Conservation (phyloP, 495 filamentous ascomycete genomes). For the Penicillium ochrochloron region DNA sequence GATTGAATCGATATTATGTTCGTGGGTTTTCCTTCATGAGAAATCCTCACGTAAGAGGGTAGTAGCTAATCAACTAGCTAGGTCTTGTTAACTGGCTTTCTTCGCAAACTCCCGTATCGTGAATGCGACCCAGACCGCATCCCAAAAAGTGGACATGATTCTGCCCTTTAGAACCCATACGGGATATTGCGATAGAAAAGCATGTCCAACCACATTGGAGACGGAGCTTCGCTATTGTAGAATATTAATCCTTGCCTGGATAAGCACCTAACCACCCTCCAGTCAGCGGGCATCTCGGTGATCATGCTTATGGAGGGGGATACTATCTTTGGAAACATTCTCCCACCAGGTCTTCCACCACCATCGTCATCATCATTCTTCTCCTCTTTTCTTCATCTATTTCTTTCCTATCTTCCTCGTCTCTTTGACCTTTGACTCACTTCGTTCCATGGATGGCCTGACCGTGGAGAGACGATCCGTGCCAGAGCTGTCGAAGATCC, state of each 20-base stretch:
- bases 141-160: neutral
- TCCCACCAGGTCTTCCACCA: neutral
- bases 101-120: neutral
- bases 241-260: conserved; percentile 1
- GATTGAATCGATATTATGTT: neutral
- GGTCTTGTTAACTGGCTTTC: neutral
- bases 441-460: conserved; percentile 17
- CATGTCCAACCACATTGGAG: conserved; percentile 14
- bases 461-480: conserved; percentile 19
- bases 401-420: neutral
- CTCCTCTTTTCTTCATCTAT: neutral
- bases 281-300: neutral
- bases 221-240: neutral
- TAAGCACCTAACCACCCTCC: conserved; percentile 5
- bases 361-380: neutral
- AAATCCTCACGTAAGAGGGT: neutral
- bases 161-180: neutral
- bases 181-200: conserved; percentile 11
- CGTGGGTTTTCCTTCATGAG: neutral
- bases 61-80: neutral
- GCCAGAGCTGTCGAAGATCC: conserved; percentile 22
- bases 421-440: conserved; percentile 5
- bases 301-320: neutral
- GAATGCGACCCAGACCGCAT: conserved; percentile 3
- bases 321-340: conserved; percentile 5